phyloP scores from a whole-genome alignment of 2,329 filamentous ascomycete species.

The Trichoderma asperellum region DNA sequence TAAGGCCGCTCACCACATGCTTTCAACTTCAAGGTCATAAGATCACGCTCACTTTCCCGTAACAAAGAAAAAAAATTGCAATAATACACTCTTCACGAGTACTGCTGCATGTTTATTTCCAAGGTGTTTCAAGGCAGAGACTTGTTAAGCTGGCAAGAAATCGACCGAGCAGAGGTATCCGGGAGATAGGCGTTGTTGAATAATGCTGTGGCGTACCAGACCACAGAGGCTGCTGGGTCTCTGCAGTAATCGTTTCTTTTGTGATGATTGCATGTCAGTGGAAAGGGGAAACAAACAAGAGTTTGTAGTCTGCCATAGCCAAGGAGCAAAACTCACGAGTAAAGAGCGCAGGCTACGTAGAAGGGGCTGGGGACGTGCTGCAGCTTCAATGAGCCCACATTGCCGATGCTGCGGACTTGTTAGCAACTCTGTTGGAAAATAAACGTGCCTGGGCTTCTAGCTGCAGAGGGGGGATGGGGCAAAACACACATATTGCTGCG shows the following conservation, averaged over 20 bases:
- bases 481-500: background rate
- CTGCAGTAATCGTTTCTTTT: constrained; percentile 7
- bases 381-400: constrained; percentile 4
- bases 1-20: background rate
- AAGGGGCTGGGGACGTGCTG: background rate
- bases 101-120: background rate
- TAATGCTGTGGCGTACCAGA: constrained; percentile 10
- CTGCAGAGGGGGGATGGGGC: fast-evolving
- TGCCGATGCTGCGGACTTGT: background rate
- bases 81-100: background rate
- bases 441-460: no score
- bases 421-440: background rate
- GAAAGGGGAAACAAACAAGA: no score
- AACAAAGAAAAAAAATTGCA: background rate
- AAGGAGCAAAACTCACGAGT: background rate
- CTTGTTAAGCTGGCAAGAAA: background rate
- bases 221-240: background rate
- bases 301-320: no score
- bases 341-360: constrained; percentile 12
- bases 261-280: background rate
- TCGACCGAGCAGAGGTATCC: background rate
- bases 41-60: background rate
- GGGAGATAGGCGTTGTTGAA: background rate
- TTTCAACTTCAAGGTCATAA: background rate
- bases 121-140: background rate